Percentiles rank a stretch among this genome's conserved stretches.
phyloP scores from a whole-genome alignment of 768 basidiomycete genomes.

The Russula foetens region DNA sequence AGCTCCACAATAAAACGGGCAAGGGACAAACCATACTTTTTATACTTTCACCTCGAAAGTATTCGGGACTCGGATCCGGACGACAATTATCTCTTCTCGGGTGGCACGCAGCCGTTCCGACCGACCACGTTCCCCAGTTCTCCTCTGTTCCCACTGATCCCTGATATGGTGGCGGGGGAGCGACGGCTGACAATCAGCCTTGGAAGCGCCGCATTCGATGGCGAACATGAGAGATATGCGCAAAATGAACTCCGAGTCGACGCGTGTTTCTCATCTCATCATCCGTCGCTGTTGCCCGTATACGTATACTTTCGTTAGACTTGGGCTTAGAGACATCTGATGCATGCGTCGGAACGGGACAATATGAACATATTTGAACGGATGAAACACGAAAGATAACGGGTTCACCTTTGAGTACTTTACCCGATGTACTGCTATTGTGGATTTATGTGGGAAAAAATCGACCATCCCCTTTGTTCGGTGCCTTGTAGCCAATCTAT shows the following conservation, averaged over 20 bases:
- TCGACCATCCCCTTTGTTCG: neutral
- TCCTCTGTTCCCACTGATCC: constrained; percentile 6
- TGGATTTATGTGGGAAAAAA: neutral
- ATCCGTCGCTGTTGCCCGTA: too few relatives aligned
- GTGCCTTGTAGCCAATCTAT: neutral
- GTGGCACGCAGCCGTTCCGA: neutral
- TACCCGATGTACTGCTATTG: neutral
- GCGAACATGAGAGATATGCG: neutral
- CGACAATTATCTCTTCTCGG: neutral
- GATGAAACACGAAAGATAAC: neutral
- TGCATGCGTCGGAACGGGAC: too few relatives aligned
- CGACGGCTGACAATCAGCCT: neutral
- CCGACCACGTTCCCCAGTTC: too few relatives aligned
- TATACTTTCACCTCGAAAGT: too few relatives aligned
- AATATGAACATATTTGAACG: neutral
- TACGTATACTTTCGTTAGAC: neutral
- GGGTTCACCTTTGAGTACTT: neutral
- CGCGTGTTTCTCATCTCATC: too few relatives aligned
- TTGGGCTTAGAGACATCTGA: too few relatives aligned
- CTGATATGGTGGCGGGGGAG: neutral
- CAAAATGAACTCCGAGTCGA: neutral
- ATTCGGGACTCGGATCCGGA: neutral
- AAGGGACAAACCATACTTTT: too few relatives aligned
- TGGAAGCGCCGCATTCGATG: neutral
- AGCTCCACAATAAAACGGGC: too few relatives aligned